Evolutionary conservation across 768 basidiomycete species (phyloP).

Genomic region (Lentinula raphanica): DNA sequence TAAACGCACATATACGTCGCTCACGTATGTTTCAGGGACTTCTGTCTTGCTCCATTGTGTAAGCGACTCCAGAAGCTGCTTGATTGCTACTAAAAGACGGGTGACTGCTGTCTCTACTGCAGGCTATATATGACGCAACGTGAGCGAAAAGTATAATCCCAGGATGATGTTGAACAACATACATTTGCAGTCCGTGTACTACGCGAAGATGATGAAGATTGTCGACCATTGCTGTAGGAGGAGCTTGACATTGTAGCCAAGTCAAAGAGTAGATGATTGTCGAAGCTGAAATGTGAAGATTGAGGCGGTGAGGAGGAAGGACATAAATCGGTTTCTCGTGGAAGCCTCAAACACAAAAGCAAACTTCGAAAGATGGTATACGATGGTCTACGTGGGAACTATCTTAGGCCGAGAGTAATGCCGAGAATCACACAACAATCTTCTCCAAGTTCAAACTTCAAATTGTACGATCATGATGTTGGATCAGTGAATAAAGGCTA

Average conservation of each 20-base stretch:
- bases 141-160: not conserved
- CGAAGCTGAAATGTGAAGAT: not conserved
- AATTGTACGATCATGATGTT: no score
- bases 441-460: no score
- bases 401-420: no score
- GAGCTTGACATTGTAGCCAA: not conserved
- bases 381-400: no score
- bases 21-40: slow-evolving; percentile 76
- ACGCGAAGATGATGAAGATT: not conserved
- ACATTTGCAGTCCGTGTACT: slow-evolving; percentile 14
- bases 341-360: no score
- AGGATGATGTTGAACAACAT: slow-evolving; percentile 23
- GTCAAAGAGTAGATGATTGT: not conserved
- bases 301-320: no score
- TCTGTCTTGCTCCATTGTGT: slow-evolving; percentile 77
- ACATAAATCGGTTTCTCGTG: not conserved
- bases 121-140: slow-evolving; percentile 35
- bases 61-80: slow-evolving; percentile 86
- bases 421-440: no score
- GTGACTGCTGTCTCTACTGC: slow-evolving; percentile 90
- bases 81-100: slow-evolving; percentile 88
- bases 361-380: no score
- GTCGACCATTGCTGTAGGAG: not conserved
- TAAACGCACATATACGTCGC: slow-evolving; percentile 93
- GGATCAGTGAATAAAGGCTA: no score